Base-by-base conservation (phyloP, 83 land plant species). In the Thuja plicata region DNA sequence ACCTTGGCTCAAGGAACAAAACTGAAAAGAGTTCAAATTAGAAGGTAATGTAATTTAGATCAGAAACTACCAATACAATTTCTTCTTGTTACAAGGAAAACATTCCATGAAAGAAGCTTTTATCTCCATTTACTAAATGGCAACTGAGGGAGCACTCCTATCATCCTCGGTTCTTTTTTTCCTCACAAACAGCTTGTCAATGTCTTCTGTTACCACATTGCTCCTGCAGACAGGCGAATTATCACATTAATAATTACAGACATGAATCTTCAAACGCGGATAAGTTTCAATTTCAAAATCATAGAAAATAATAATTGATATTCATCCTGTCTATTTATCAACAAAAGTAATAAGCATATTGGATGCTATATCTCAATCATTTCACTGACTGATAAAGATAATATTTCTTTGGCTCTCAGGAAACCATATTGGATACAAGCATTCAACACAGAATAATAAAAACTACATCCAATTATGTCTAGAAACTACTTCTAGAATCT, bases 171-270 rank as follows among this genome's bases (percentile, higher is more conserved):
- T 80, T 34, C 41, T 41, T 13, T 78, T 92, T 84, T 62, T 93
- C 78, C 87, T 91, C 30, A 96, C 97, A 87, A 96, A 96, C 17
- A 95, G 91, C 91, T 91, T 95, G 57, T 89, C 87, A 37, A 96
- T 88, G 88, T 96, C 96, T 89, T 96, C 97, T 16, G 97, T 96
- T 10, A 95, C 96, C 87, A 96, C 96, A 87, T 96, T 96, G 87
- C 96, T 96, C 95, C 97, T 96, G 96, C 76, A 54, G 16, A 17
- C 2, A 79, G 83, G 5, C 16, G 21, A 40, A 15, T 11, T 43
- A 19, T 19, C 48, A 4, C 41, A 40, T 40, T 38, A 80, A 40
- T 9, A 83, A 83, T 9, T 13, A 24, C 10, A 45, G 50, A 83
- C 78, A 74, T 74, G 3, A 83, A 83, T n/a, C 32, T 83, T 83